Evolutionary conservation across 164 flowering plant genomes (phyloP), one percentile per base, ranked within the genome.

Genomic region (Houttuynia cordata): DNA sequence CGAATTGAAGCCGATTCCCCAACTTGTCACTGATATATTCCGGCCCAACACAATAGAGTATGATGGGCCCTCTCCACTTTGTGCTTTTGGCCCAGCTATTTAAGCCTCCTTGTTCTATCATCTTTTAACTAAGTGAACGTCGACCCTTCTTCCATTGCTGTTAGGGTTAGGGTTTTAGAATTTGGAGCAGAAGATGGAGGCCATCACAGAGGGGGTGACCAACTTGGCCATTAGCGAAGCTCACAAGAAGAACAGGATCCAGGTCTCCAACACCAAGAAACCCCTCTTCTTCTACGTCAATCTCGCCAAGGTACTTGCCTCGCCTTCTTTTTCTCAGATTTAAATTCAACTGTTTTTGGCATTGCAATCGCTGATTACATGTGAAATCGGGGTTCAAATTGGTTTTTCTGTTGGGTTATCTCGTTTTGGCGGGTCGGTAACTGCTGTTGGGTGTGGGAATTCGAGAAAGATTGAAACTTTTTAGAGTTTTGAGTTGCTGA

Each of bases 201-300:
- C 71, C 52, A 76, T 83, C 20, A 67, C 86, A 0, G 86, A 80
- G 17, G 86, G 81, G 59, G 80, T 85, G 18, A 76, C 71, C 73
- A 77, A 73, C 75, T 65, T 83, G 37, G 69, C 25, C 75, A 50
- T 83, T 51, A 45, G 18, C 14, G 87, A 82, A 67, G 39, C 68
- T 4, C 57, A 60, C 70, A 61, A 77, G 83, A 79, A 75, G 81
- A 84, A 84, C 34, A 79, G 87, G 12, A 84, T 84, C 70, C 85
- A 82, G 68, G 91, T 84, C 56, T 82, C 91, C 69, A 82, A 82
- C 76, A 82, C 90, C 45, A 66, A 67, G 61, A 67, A 67, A 24
- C 70, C 70, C 24, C 64, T 67, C 64, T 67, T 67, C 56, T 67
- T 67, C 64, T 67, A 67, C 51, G 70, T 67, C 56, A 61, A 67